Base-by-base conservation (phyloP, 2,329 filamentous ascomycete genomes). In the Alternaria sp. region DNA sequence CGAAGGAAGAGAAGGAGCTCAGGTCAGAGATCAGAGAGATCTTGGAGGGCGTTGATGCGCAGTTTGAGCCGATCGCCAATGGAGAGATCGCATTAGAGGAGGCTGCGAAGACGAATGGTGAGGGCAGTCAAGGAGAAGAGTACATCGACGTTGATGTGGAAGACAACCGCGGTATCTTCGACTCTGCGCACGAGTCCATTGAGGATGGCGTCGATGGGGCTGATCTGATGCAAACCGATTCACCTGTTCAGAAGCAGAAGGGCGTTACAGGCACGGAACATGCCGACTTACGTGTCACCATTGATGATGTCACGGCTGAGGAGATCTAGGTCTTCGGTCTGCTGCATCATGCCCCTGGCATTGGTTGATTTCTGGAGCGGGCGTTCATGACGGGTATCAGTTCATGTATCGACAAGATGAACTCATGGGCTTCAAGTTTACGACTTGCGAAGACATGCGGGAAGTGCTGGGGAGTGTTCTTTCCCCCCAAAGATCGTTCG, bases 1-100 rank as follows among this genome's bases (percentile, higher is more conserved):
- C 24, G 48, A 64, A 59, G 23, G 60, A 62, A 11, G 68, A 72
- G 39, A 41, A 54, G 2, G 36, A 37, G 0, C 4, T 75, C 51
- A 66, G 61, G 36, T 45, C 24, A 1, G 65, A 67, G 1, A 55
- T 75, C 13, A 61, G 56, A 55, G 40, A 51, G 2, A 24, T 68
- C n/a, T 58, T 75, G 8, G 33, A 50, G 2, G 49, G 17, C 13
- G 54, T 73, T 2, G 61, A 72, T 54, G 54, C 54, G 7, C 60
- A 65, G 13, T 74, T 76, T 29, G 62, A 68, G 51, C 44, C 54
- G 0, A 65, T 75, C 26, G 61, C 66, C 0, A 58, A 64, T 5
- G 72, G 72, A 5, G 42, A 68, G 10, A 4, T 67, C 29, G 51
- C 28, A 21, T 14, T 4, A 11, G 37, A 46, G 2, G 4, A 60